phyloP scores from a whole-genome alignment of 2,329 filamentous ascomycete genomes.

The Myotisia sp. region DNA sequence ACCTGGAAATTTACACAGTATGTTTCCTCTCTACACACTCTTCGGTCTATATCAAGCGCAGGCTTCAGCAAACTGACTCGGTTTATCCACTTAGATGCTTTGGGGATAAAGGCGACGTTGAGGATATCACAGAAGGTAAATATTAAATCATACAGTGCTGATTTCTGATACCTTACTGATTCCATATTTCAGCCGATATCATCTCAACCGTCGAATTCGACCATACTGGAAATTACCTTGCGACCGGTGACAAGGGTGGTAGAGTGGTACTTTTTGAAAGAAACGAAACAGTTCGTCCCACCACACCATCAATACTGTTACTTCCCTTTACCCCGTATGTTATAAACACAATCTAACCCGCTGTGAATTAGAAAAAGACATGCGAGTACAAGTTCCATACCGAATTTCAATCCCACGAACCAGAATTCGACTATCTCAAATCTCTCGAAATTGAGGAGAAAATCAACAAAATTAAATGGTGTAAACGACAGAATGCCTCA shows the following conservation, averaged over 20 bases:
- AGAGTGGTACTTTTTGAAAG: slow-evolving; percentile 44
- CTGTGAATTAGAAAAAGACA: slow-evolving; percentile 73
- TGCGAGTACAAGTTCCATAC: slow-evolving; percentile 99
- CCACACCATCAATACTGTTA: background rate
- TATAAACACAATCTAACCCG: slow-evolving; percentile 8
- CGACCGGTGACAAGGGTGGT: slow-evolving; percentile 39
- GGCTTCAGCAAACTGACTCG: too few species aligned
- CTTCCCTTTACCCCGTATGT: background rate
- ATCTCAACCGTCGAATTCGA: slow-evolving; percentile 41
- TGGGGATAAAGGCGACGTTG: slow-evolving; percentile 97
- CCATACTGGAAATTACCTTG: slow-evolving; percentile 39
- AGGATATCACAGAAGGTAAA: slow-evolving; percentile 91
- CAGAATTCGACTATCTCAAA: slow-evolving; percentile 98
- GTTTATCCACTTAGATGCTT: slow-evolving; percentile 84
- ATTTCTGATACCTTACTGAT: slow-evolving; percentile 8
- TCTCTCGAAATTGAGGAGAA: slow-evolving; percentile 99
- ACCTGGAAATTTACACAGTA: slow-evolving; percentile 99
- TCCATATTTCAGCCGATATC: slow-evolving; percentile 31
- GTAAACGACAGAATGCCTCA: slow-evolving; percentile 90
- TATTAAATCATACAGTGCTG: slow-evolving; percentile 1
- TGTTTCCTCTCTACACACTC: slow-evolving; percentile 27
- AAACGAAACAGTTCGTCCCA: slow-evolving; percentile 71
- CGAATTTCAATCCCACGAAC: slow-evolving; percentile 98
- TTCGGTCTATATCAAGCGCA: slow-evolving; percentile 6
- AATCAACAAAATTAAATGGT: slow-evolving; percentile 99